Conservation (phyloP, 352 stramenopile species). For the Pseudoperonospora humuli region DNA sequence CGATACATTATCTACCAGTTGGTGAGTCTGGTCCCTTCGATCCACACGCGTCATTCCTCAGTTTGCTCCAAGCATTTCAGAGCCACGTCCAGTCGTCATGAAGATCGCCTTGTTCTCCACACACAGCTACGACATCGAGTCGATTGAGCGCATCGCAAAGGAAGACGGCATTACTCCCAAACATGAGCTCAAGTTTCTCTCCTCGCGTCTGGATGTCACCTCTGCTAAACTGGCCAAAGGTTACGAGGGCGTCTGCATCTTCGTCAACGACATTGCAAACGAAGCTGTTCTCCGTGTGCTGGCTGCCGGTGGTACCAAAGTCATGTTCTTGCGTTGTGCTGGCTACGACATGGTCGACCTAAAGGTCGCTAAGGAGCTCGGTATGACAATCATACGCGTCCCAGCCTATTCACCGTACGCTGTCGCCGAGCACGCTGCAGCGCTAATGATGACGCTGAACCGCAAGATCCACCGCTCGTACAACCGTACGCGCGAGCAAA, state of each 20-base stretch:
- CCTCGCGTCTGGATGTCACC: slow-evolving; percentile 36
- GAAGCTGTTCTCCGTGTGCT: slow-evolving; percentile 43
- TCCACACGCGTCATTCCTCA: slow-evolving; percentile 23
- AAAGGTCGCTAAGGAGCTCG: slow-evolving; percentile 46
- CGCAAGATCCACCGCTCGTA: slow-evolving; percentile 70
- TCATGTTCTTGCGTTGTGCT: slow-evolving; percentile 72
- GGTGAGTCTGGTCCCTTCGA: too few relatives aligned
- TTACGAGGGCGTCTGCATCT: slow-evolving; percentile 67
- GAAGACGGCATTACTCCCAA: slow-evolving; percentile 31
- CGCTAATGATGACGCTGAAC: slow-evolving; percentile 78
- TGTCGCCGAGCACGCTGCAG: slow-evolving; percentile 68
- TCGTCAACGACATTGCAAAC: slow-evolving; percentile 82
- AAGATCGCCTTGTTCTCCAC: slow-evolving; percentile 77
- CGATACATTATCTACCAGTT: too few relatives aligned
- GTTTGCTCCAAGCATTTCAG: slow-evolving; percentile 11
- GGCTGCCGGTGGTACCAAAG: slow-evolving; percentile 37
- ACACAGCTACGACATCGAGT: slow-evolving; percentile 65
- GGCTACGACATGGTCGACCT: slow-evolving; percentile 79
- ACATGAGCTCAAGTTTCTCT: slow-evolving; percentile 54
- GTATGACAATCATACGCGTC: slow-evolving; percentile 51
- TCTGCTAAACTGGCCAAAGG: slow-evolving; percentile 45
- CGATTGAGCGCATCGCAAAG: slow-evolving; percentile 36
- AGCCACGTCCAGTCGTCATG: slow-evolving; percentile 38
- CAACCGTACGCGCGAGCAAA: slow-evolving; percentile 67
- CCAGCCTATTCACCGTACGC: slow-evolving; percentile 75